Evolutionary conservation across 129 eudicot genomes (phyloP).

Genomic region (Saposhnikovia divaricata): DNA sequence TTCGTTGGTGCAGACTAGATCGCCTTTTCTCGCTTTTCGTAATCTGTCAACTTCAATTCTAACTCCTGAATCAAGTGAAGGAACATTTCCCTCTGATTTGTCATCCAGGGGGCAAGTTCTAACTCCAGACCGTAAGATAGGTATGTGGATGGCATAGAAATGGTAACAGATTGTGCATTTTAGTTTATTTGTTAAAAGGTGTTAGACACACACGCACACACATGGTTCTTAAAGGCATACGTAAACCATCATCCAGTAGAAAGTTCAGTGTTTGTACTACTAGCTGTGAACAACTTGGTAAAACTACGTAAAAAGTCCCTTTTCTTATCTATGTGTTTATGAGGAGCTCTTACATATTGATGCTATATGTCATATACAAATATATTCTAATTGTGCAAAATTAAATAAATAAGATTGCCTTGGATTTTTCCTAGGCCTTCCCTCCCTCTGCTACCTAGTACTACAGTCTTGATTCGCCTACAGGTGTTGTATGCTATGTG

Average conservation of each 20-base stretch:
- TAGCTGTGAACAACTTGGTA: not conserved
- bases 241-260: not conserved
- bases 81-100: slow-evolving; percentile 54
- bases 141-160: slow-evolving; percentile 23
- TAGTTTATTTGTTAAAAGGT: not conserved
- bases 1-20: slow-evolving; percentile 23
- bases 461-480: not conserved
- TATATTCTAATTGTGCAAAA: not conserved
- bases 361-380: not conserved
- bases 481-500: not conserved
- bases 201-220: not conserved
- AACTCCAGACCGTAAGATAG: slow-evolving; percentile 55
- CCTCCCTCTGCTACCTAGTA: slow-evolving; percentile 4
- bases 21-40: slow-evolving; percentile 27
- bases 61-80: slow-evolving; percentile 51
- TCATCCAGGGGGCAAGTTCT: slow-evolving; percentile 37
- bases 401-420: not conserved
- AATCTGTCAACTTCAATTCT: slow-evolving; percentile 39
- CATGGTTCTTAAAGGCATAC: not conserved
- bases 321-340: not conserved
- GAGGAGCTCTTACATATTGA: not conserved
- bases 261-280: not conserved
- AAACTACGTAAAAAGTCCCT: not conserved
- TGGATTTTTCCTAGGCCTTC: not conserved
- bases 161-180: not conserved